These are phyloP conservation scores for cucumber (Cucumis sativus) DNA, from an alignment of 306 rosid genomes.

Conservation along the genomic window DNA sequence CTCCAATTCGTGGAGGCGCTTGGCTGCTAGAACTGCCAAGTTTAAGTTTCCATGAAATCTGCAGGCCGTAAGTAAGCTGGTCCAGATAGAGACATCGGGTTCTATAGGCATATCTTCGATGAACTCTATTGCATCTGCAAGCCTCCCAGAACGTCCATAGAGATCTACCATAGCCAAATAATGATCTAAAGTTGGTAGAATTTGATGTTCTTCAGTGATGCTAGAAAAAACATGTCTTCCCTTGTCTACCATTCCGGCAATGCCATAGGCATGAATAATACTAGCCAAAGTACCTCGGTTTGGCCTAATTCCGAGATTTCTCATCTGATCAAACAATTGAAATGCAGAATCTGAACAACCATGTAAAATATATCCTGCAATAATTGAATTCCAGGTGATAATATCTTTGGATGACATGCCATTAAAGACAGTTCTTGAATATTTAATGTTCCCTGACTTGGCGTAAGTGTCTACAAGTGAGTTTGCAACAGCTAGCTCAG, in stretches of 20 bases:
- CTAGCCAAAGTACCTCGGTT: conserved; percentile 72
- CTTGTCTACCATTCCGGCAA: conserved; percentile 51
- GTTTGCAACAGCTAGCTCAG: conserved; percentile 51
- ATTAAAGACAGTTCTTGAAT: conserved; percentile 53
- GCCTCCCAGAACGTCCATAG: conserved; percentile 78
- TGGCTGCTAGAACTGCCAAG: conserved; percentile 50
- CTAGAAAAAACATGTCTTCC: conserved; percentile 54
- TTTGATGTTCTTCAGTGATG: conserved; percentile 42
- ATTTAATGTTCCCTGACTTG: conserved; percentile 61
- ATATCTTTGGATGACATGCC: conserved; percentile 55
- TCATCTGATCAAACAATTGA: conserved; percentile 55
- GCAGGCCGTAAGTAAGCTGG: conserved; percentile 58
- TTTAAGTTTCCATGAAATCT: conserved; percentile 54
- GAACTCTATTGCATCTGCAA: conserved; percentile 57
- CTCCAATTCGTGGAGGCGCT: conserved; percentile 48
- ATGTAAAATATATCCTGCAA: conserved; percentile 58
- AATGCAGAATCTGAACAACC: conserved; percentile 54
- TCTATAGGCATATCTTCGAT: conserved; percentile 62
- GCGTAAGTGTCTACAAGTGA: conserved; percentile 66
- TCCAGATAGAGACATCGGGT: conserved; percentile 63
- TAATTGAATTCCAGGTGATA: conserved; percentile 77
- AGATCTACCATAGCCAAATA: conserved; percentile 63
- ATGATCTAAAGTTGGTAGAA: conserved; percentile 62
- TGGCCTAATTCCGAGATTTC: conserved; percentile 40
- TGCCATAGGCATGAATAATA: conserved; percentile 58